Evolutionary conservation across 768 basidiomycete genomes (phyloP).

Genomic region (Hydnomerulius pinastri): DNA sequence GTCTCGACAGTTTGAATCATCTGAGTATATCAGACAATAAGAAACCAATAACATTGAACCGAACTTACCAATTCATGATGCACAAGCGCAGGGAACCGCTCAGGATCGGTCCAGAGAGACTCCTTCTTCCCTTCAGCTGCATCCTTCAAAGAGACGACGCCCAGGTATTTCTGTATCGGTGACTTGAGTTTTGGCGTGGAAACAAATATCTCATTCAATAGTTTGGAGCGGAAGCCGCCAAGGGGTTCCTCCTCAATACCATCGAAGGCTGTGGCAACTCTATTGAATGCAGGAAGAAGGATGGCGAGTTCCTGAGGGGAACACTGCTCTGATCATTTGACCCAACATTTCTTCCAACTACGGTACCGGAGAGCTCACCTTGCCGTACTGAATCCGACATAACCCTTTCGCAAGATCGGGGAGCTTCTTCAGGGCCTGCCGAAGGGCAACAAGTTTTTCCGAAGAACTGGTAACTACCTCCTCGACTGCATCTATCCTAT

Average conservation of each 20-base stretch:
- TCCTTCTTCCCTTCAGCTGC: constrained; percentile 71
- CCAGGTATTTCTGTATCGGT: constrained; percentile 54
- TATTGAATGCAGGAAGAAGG: constrained; percentile 74
- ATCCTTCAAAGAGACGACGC: constrained; percentile 56
- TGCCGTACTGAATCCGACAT: constrained; percentile 87
- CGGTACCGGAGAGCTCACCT: constrained; percentile 47
- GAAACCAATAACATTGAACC: neutral
- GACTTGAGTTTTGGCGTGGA: constrained; percentile 66
- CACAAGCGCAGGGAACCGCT: constrained; percentile 55
- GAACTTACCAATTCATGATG: constrained; percentile 61
- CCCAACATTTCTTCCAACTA: neutral
- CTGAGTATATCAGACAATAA: constrained; percentile 38
- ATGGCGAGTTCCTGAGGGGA: constrained; percentile 79
- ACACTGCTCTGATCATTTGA: constrained; percentile 47
- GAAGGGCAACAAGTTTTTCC: constrained; percentile 64
- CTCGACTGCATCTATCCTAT: constrained; percentile 80
- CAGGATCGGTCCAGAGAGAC: constrained; percentile 62
- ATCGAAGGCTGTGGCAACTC: constrained; percentile 66
- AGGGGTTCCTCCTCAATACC: constrained; percentile 41
- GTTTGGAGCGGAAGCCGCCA: constrained; percentile 59
- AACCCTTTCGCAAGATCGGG: constrained; percentile 89
- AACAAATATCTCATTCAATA: constrained; percentile 72
- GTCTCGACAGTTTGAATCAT: constrained; percentile 65
- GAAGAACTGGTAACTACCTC: constrained; percentile 72
- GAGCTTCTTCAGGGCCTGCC: constrained; percentile 67